Evolutionary conservation across 129 eudicot species (phyloP).

Genomic region (Chrysanthemum lavandulifolium): DNA sequence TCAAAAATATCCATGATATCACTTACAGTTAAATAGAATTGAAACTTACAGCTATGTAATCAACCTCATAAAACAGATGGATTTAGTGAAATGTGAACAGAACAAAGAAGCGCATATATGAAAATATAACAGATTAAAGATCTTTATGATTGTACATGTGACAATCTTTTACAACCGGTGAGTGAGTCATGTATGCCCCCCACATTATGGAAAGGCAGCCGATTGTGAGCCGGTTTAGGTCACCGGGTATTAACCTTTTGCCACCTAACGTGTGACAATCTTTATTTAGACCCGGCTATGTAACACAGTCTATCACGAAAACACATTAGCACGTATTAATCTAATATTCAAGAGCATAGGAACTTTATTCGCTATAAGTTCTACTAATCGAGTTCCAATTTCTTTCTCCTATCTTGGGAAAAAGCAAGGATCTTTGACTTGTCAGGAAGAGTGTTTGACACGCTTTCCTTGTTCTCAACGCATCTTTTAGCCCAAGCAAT

Average conservation of each 20-base stretch:
- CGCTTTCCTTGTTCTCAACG: constrained; percentile 41
- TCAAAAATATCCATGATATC: constrained; percentile 36
- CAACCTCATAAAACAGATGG: background rate
- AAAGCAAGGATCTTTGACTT: constrained; percentile 25
- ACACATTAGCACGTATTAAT: no score
- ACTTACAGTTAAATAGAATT: constrained; percentile 12
- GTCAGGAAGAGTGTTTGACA: constrained; percentile 42
- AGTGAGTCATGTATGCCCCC: no score
- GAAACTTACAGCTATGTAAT: background rate
- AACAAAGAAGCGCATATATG: constrained; percentile 4
- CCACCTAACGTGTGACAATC: no score
- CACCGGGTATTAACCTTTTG: no score
- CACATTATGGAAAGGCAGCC: no score
- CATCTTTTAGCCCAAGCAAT: constrained; percentile 56
- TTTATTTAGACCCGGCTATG: background rate
- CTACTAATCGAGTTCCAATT: constrained; percentile 21
- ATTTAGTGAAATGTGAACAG: background rate
- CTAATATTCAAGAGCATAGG: no score
- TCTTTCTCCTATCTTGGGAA: constrained; percentile 19
- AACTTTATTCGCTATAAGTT: background rate
- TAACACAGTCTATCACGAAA: background rate
- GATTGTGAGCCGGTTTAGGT: no score
- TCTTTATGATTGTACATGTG: background rate
- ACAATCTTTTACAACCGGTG: background rate
- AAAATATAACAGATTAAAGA: background rate